A percentile compares a stretch with the other conserved stretches of the same genome.
Conservation (phyloP, 768 basidiomycete species). For the Russula abietina region DNA sequence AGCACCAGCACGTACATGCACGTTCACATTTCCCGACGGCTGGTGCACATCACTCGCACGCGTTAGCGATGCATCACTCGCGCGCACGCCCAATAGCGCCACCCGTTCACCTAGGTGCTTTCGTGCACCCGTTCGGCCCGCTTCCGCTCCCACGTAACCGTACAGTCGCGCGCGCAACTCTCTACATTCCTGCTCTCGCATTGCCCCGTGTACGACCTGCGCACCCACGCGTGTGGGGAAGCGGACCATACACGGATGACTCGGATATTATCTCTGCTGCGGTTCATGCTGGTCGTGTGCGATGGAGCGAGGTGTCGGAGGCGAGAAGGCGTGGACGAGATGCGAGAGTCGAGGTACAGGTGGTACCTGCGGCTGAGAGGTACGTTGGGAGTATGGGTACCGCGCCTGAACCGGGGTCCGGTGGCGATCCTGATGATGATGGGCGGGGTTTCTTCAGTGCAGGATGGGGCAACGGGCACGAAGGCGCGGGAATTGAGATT, state of each 20-base stretch:
- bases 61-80: slow-evolving; percentile 2
- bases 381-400: slow-evolving; percentile 42
- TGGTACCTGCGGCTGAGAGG: slow-evolving; percentile 40
- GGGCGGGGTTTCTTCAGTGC: slow-evolving; percentile 58
- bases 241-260: slow-evolving; percentile 65
- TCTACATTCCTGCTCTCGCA: slow-evolving; percentile 52
- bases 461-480: slow-evolving; percentile 74
- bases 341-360: slow-evolving; percentile 37
- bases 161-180: too few relatives aligned
- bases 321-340: slow-evolving; percentile 38
- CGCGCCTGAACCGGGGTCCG: slow-evolving; percentile 9
- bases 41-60: neutral
- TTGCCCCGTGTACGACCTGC: slow-evolving; percentile 50
- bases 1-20: slow-evolving; percentile 22
- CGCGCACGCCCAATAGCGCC: slow-evolving; percentile 22
- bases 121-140: slow-evolving; percentile 50
- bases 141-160: slow-evolving; percentile 42
- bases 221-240: slow-evolving; percentile 65
- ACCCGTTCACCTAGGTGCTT: slow-evolving; percentile 45
- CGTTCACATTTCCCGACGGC: slow-evolving; percentile 15
- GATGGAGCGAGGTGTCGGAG: slow-evolving; percentile 38
- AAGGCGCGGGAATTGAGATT: slow-evolving; percentile 71
- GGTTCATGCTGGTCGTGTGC: slow-evolving; percentile 53
- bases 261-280: slow-evolving; percentile 66
- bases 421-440: slow-evolving; percentile 44